A percentile compares a stretch with the other conserved stretches of the same genome.
Conservation (phyloP, 371 early-diverging fungal species). For the Mortierella sp. region DNA sequence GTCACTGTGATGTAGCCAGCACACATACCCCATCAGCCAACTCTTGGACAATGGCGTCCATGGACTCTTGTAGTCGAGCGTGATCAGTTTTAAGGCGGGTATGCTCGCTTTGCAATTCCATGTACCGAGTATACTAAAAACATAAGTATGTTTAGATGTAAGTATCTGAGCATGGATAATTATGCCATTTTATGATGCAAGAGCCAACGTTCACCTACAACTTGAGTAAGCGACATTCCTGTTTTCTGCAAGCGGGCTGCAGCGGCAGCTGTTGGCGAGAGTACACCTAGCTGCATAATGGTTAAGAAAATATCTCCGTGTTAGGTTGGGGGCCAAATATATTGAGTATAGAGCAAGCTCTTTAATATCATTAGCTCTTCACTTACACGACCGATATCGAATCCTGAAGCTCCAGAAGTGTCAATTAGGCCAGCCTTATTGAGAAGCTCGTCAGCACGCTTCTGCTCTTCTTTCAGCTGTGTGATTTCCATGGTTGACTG, state of each 20-base stretch:
- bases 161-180: not conserved
- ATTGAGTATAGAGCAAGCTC: too few relatives aligned
- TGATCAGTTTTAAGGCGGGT: constrained; percentile 61
- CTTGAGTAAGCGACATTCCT: constrained; percentile 73
- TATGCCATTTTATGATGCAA: not conserved
- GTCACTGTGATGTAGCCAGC: not conserved
- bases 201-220: constrained; percentile 51
- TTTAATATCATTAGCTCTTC: not conserved
- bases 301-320: not conserved
- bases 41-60: constrained; percentile 68
- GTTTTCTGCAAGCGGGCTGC: constrained; percentile 63
- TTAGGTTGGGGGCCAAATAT: not conserved
- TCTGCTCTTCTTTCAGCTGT: constrained; percentile 56
- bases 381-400: constrained; percentile 42
- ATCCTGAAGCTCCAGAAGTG: constrained; percentile 18
- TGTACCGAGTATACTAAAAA: constrained; percentile 68
- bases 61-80: constrained; percentile 63
- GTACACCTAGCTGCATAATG: constrained; percentile 29
- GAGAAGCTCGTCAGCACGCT: constrained; percentile 51
- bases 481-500: constrained; percentile 49
- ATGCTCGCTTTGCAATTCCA: constrained; percentile 67
- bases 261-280: constrained; percentile 73
- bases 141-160: not conserved
- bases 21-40: constrained; percentile 64
- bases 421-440: constrained; percentile 44